phyloP scores from a whole-genome alignment of 1,284 basidiomycete genomes.

The Neonothopanus nambi region DNA sequence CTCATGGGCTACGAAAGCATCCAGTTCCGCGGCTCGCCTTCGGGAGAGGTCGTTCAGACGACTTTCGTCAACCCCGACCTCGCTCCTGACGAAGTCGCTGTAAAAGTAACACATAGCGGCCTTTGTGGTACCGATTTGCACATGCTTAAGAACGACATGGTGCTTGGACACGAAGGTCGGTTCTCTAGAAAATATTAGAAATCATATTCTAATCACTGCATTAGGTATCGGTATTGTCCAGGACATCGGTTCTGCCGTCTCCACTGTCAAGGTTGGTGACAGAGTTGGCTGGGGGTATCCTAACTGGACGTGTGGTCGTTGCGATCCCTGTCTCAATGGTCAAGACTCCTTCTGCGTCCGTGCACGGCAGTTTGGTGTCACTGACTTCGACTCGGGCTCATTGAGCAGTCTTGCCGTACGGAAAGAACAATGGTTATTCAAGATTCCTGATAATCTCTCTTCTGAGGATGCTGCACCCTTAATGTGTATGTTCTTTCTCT shows the following conservation, averaged over 20 bases:
- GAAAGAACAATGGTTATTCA: slow-evolving; percentile 64
- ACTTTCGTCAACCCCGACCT: slow-evolving; percentile 7
- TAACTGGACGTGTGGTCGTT: slow-evolving; percentile 15
- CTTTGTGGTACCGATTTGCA: slow-evolving; percentile 50
- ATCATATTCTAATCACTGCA: background rate
- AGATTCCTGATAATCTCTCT: slow-evolving; percentile 56
- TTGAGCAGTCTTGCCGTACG: slow-evolving; percentile 63
- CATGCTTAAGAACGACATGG: slow-evolving; percentile 28
- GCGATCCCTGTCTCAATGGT: slow-evolving; percentile 25
- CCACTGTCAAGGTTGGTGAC: slow-evolving; percentile 44
- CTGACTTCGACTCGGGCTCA: slow-evolving; percentile 51
- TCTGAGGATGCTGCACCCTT: slow-evolving; percentile 49
- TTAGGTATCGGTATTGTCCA: slow-evolving; percentile 45
- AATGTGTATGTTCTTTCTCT: slow-evolving; percentile 43
- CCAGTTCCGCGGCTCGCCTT: slow-evolving; percentile 6
- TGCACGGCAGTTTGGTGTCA: slow-evolving; percentile 43
- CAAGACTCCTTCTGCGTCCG: slow-evolving; percentile 42
- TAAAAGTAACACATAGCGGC: slow-evolving; percentile 40
- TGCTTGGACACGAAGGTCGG: slow-evolving; percentile 6
- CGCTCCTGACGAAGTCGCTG: slow-evolving; percentile 31
- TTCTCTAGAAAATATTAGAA: too few species aligned
- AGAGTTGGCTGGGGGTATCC: slow-evolving; percentile 22
- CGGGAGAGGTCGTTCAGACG: slow-evolving; percentile 9
- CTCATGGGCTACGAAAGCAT: slow-evolving; percentile 8
- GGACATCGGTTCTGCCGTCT: slow-evolving; percentile 47